Base-by-base conservation (phyloP, 768 basidiomycete genomes). In the Hydnomerulius pinastri region DNA sequence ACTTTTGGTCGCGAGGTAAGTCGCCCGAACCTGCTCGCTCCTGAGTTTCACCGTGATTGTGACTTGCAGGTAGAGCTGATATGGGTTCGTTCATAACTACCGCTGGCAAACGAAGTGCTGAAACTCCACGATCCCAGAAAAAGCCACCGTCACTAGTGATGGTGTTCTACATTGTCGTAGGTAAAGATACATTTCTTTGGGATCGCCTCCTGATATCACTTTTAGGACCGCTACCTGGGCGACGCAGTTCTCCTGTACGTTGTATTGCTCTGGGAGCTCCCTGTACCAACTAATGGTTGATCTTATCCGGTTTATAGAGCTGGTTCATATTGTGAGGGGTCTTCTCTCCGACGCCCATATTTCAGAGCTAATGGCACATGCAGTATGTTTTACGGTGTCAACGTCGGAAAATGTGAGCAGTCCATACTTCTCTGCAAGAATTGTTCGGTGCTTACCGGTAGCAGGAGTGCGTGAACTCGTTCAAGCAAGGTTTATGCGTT, bases 161-260 rank as follows among this genome's bases (percentile, higher is more conserved):
- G n/a, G 44, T 29, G 30, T 40, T 68, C 11, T 70, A 68, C 21
- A 28, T 54, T 23, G 53, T 60, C 29, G 68, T 68, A 42, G 56
- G 68, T 36, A 12, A 28, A 30, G 36, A 2, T 24, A 38, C 4
- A 10, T 15, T 15, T 1, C 3, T 15, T n/a, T 6, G 15, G 25
- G 36, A 29, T 24, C 6, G n/a, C 27, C 23, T 29, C 12, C 27
- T 40, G 41, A 52, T 45, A 11, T 30, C 37, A 23, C 43, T 21
- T 30, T 35, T 45, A 68, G 66, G 66, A 63, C 25, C 68, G 66
- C 43, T 68, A 68, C 25, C 33, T 68, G 15, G 66, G 66, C 21
- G 66, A 70, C 52, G 29, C 56, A 23, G 59, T 70, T 35, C 57
- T 68, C 3, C 30, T 68, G 66, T 68, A 55, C 27, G 64, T 55